Evolutionary conservation across 2,329 filamentous ascomycete species (phyloP).

Genomic region (Trichoderma asperellum): DNA sequence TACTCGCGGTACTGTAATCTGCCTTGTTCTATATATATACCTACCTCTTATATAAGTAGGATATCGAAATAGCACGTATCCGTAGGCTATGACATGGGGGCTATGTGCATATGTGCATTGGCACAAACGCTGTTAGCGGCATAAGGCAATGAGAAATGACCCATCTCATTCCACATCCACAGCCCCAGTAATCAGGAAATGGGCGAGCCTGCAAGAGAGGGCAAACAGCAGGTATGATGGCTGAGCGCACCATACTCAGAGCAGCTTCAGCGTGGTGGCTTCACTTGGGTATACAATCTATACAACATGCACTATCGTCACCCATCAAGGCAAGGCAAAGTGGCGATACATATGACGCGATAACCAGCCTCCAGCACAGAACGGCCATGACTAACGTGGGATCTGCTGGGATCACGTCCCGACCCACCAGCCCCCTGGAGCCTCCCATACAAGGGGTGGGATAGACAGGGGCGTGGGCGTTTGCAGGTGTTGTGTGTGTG

Average conservation of each 20-base stretch:
- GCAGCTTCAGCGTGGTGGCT: neutral
- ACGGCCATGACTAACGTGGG: conserved; percentile 23
- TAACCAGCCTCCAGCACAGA: conserved; percentile 29
- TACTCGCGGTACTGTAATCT: conserved; percentile 2
- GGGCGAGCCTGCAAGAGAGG: neutral
- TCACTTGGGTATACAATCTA: too few relatives aligned
- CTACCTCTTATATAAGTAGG: conserved; percentile 3
- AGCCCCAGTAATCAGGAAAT: neutral
- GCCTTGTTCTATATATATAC: conserved; percentile 20
- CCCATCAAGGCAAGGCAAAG: conserved; percentile 9
- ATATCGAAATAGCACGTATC: neutral
- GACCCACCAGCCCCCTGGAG: conserved; percentile 1
- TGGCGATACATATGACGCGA: conserved; percentile 29
- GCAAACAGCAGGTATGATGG: neutral
- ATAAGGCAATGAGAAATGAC: conserved; percentile 3
- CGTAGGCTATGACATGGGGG: conserved; percentile 3
- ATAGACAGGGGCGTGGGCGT: conserved; percentile 24
- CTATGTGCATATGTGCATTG: neutral
- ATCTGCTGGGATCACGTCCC: neutral
- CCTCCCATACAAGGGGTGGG: conserved; percentile 20
- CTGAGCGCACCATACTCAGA: neutral
- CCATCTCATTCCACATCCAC: conserved; percentile 5
- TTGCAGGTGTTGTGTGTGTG: conserved; percentile 12
- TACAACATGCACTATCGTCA: neutral
- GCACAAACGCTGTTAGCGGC: conserved; percentile 6